A percentile compares a stretch with the other conserved stretches of the same genome.
phyloP scores from a whole-genome alignment of 495 filamentous ascomycete species.

The Aspergillus cavernicola region DNA sequence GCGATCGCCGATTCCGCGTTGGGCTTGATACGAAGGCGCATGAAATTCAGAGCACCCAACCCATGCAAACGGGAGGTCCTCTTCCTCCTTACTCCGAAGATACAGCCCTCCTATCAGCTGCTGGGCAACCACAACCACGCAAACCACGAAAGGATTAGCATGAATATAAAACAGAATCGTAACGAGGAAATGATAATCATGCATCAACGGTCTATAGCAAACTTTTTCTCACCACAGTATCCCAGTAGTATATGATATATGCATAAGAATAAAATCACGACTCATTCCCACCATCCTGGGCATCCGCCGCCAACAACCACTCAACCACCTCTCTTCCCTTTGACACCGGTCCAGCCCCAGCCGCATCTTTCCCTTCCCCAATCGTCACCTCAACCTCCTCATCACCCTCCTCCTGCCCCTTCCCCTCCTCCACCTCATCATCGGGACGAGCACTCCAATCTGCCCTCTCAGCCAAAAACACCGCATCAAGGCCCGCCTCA shows the following conservation, averaged over 20 bases:
- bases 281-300: slow-evolving; percentile 21
- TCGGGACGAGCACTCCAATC: slow-evolving; percentile 29
- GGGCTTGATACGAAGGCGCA: slow-evolving; percentile 75
- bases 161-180: neutral
- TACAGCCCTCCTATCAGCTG: neutral
- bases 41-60: slow-evolving; percentile 33
- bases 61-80: slow-evolving; percentile 13
- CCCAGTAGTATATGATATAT: too few species aligned
- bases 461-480: slow-evolving; percentile 77
- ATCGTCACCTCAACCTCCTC: slow-evolving; percentile 31
- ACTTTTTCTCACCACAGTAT: neutral
- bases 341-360: slow-evolving; percentile 28
- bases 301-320: slow-evolving; percentile 44
- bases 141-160: slow-evolving; percentile 30
- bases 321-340: slow-evolving; percentile 43
- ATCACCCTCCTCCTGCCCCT: slow-evolving; percentile 14
- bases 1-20: slow-evolving; percentile 78
- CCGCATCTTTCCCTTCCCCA: slow-evolving; percentile 14
- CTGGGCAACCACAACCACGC: neutral
- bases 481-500: slow-evolving; percentile 75
- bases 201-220: slow-evolving; percentile 1
- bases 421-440: neutral
- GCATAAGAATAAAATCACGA: too few species aligned
- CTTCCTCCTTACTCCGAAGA: slow-evolving; percentile 15
- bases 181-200: slow-evolving; percentile 1